These are phyloP conservation scores for Neobulgaria alba DNA, from an alignment of 2,329 filamentous ascomycete species.

Conservation along the genomic window DNA sequence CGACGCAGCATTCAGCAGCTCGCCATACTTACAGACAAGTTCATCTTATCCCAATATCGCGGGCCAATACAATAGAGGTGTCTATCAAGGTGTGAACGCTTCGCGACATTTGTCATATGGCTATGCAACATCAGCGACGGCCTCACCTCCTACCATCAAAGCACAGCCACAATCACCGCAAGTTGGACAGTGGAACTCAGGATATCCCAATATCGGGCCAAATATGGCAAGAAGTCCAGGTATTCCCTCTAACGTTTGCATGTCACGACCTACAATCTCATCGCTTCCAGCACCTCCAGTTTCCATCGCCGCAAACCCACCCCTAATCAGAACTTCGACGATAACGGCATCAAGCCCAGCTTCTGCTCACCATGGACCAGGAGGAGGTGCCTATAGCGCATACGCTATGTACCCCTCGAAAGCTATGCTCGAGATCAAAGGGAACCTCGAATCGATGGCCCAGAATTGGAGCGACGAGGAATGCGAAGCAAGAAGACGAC, in stretches of 20 bases:
- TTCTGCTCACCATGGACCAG: slow-evolving; percentile 36
- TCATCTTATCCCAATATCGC: slow-evolving; percentile 31
- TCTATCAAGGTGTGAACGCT: slow-evolving; percentile 28
- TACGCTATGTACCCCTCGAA: slow-evolving; percentile 73
- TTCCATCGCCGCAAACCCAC: slow-evolving; percentile 38
- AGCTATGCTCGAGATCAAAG: slow-evolving; percentile 74
- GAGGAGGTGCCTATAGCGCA: slow-evolving; percentile 25
- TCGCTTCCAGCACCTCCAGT: slow-evolving; percentile 17
- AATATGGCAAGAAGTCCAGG: slow-evolving; percentile 35
- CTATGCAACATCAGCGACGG: slow-evolving; percentile 34
- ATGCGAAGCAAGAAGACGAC: slow-evolving; percentile 65
- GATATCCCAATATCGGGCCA: slow-evolving; percentile 35
- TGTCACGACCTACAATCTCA: slow-evolving; percentile 14
- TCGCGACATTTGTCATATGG: slow-evolving; percentile 33
- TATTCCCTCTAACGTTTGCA: slow-evolving; percentile 24
- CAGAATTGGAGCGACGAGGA: slow-evolving; percentile 79
- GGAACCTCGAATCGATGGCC: slow-evolving; percentile 77
- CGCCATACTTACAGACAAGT: slow-evolving; percentile 41
- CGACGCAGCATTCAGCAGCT: slow-evolving; percentile 35
- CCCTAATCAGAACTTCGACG: slow-evolving; percentile 59
- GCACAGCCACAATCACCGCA: slow-evolving; percentile 39
- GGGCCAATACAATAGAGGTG: slow-evolving; percentile 31
- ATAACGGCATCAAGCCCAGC: slow-evolving; percentile 44
- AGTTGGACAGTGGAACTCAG: slow-evolving; percentile 36
- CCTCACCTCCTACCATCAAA: slow-evolving; percentile 35